Percentiles rank a stretch among this genome's conserved stretches.
phyloP scores from a whole-genome alignment of 331 rosid species.

The Quercus phellos region DNA sequence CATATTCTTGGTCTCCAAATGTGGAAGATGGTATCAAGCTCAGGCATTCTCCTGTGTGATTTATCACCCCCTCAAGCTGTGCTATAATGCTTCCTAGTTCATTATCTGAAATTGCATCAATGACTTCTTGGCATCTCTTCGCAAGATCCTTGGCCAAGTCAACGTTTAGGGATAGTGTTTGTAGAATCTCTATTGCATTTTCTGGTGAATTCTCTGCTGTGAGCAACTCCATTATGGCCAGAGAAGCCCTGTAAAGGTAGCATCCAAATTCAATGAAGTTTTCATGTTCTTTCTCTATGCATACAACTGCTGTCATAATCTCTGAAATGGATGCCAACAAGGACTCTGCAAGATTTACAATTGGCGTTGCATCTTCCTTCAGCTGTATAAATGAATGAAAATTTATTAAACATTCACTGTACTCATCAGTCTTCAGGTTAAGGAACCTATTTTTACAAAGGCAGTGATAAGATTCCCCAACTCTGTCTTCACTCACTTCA shows the following conservation, averaged over 20 bases:
- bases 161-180: conserved; percentile 27
- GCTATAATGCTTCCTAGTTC: conserved; percentile 12
- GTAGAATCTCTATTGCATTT: conserved; percentile 27
- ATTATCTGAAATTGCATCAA: background rate
- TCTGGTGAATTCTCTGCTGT: conserved; percentile 22
- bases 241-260: conserved; percentile 38
- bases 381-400: conserved; percentile 12
- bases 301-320: conserved; percentile 16
- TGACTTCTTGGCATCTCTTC: conserved; percentile 28
- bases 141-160: conserved; percentile 27
- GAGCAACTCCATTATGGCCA: conserved; percentile 32
- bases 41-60: conserved; percentile 31
- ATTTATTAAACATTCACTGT: background rate
- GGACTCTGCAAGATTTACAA: conserved; percentile 19
- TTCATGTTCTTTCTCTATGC: conserved; percentile 22
- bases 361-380: conserved; percentile 14
- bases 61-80: conserved; percentile 28
- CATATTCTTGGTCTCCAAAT: conserved; percentile 32
- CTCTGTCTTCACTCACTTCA: background rate
- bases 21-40: conserved; percentile 28
- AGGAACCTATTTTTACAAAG: background rate
- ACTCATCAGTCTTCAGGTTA: background rate
- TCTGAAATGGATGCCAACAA: conserved; percentile 35
- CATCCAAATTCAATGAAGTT: conserved; percentile 31
- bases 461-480: background rate